phyloP scores from a whole-genome alignment of 768 basidiomycete genomes.

The Agaricus blazei region DNA sequence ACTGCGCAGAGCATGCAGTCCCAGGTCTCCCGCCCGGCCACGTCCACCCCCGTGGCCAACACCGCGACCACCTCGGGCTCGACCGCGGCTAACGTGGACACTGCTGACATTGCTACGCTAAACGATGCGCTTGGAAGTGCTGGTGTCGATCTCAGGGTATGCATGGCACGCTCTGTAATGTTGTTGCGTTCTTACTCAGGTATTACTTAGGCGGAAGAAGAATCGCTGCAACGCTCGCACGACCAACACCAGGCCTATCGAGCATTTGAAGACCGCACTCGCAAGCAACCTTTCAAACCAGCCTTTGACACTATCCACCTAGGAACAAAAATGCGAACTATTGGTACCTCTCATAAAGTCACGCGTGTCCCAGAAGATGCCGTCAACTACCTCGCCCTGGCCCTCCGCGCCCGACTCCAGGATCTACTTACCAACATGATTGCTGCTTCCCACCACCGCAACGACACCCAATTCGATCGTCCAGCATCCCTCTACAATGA shows the following conservation, averaged over 20 bases:
- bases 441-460: conserved; percentile 62
- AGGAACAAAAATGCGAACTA: conserved; percentile 60
- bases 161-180: conserved; percentile 16
- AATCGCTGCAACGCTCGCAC: conserved; percentile 63
- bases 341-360: conserved; percentile 68
- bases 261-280: conserved; percentile 70
- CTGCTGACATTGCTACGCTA: conserved; percentile 68
- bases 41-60: conserved; percentile 20
- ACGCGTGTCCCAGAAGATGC: conserved; percentile 62
- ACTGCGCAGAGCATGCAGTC: conserved; percentile 20
- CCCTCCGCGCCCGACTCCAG: conserved; percentile 70
- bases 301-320: conserved; percentile 66
- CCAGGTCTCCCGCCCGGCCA: conserved; percentile 14
- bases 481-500: conserved; percentile 51
- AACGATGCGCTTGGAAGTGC: conserved; percentile 86
- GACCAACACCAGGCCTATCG: conserved; percentile 61
- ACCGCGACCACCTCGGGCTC: conserved; percentile 15
- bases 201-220: conserved; percentile 71
- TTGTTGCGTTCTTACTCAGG: background rate
- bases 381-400: conserved; percentile 74
- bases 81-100: conserved; percentile 40
- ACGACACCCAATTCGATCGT: conserved; percentile 64
- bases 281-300: conserved; percentile 67
- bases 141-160: conserved; percentile 78
- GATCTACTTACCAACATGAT: conserved; percentile 67